Conservation (phyloP, 2,329 filamentous ascomycete species). For the Parafenestella ontariensis region DNA sequence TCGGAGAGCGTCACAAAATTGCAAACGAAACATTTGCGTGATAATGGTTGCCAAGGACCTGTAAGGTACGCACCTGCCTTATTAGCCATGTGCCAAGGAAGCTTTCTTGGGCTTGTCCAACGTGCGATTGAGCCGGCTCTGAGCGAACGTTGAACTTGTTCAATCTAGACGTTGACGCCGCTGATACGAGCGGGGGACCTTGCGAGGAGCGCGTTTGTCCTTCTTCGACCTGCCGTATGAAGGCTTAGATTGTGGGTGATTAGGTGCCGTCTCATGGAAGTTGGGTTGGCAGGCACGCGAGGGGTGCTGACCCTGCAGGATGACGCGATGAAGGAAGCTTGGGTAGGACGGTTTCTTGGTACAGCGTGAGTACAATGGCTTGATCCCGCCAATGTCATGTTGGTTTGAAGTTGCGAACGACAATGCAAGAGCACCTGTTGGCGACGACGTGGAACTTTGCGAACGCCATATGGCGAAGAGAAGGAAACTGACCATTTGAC, state of each 20-base stretch:
- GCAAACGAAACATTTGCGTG: constrained; percentile 10
- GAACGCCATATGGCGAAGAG: too few relatives aligned
- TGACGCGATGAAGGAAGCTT: neutral
- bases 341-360: neutral
- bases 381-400: neutral
- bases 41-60: constrained; percentile 23
- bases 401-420: neutral
- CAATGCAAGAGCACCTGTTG: neutral
- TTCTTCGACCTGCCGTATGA: constrained; percentile 30
- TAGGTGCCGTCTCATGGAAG: constrained; percentile 9
- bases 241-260: constrained; percentile 14
- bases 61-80: constrained; percentile 19
- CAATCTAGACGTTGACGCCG: constrained; percentile 14
- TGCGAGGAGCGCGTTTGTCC: constrained; percentile 11
- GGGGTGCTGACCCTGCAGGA: constrained; percentile 9
- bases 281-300: constrained; percentile 14
- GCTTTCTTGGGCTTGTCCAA: constrained; percentile 30
- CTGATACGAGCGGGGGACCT: constrained; percentile 25
- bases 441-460: neutral
- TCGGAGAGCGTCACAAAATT: constrained; percentile 17
- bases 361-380: neutral
- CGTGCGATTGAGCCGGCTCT: constrained; percentile 23
- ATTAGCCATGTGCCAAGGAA: constrained; percentile 30
- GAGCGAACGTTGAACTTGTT: constrained; percentile 18
- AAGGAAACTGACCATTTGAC: too few relatives aligned